Evolutionary conservation across 1,284 basidiomycete species (phyloP).

Genomic region (Fomitopsis schrenkii): DNA sequence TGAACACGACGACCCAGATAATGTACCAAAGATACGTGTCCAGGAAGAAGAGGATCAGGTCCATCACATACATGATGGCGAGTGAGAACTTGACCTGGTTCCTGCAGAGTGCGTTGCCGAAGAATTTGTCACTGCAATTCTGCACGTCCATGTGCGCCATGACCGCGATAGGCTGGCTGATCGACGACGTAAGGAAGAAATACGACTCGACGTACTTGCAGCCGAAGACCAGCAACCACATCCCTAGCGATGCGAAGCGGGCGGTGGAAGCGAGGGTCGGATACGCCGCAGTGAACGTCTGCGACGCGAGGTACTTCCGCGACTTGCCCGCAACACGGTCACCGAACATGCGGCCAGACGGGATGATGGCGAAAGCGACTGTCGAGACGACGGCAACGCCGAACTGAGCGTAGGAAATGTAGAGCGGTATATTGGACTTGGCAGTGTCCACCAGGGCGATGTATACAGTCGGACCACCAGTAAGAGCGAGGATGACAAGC

Average conservation of each 20-base stretch:
- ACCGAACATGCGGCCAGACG: slow-evolving; percentile 92
- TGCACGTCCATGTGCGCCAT: slow-evolving; percentile 91
- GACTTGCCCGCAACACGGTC: slow-evolving; percentile 92
- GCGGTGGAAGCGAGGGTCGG: slow-evolving; percentile 65
- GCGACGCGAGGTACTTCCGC: slow-evolving; percentile 93
- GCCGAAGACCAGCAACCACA: slow-evolving; percentile 88
- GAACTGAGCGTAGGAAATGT: slow-evolving; percentile 88
- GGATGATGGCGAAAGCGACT: slow-evolving; percentile 77
- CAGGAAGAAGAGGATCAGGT: slow-evolving; percentile 91
- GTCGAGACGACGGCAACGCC: slow-evolving; percentile 82
- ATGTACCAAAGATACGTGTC: slow-evolving; percentile 98
- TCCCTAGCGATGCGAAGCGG: slow-evolving; percentile 75
- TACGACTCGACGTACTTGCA: slow-evolving; percentile 95
- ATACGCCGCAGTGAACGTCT: slow-evolving; percentile 96
- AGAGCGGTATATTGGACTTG: slow-evolving; percentile 67
- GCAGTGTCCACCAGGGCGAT: slow-evolving; percentile 75
- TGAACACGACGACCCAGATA: slow-evolving; percentile 96
- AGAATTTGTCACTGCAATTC: slow-evolving; percentile 78
- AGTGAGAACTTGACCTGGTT: slow-evolving; percentile 91
- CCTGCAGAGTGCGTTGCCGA: slow-evolving; percentile 75
- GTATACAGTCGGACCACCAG: slow-evolving; percentile 88
- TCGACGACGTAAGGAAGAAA: slow-evolving; percentile 93
- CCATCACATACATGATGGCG: slow-evolving; percentile 96
- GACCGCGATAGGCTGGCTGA: slow-evolving; percentile 87
- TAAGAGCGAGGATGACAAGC: slow-evolving; percentile 80